phyloP scores from a whole-genome alignment of 2,329 filamentous ascomycete genomes.

The Botryotinia convoluta region DNA sequence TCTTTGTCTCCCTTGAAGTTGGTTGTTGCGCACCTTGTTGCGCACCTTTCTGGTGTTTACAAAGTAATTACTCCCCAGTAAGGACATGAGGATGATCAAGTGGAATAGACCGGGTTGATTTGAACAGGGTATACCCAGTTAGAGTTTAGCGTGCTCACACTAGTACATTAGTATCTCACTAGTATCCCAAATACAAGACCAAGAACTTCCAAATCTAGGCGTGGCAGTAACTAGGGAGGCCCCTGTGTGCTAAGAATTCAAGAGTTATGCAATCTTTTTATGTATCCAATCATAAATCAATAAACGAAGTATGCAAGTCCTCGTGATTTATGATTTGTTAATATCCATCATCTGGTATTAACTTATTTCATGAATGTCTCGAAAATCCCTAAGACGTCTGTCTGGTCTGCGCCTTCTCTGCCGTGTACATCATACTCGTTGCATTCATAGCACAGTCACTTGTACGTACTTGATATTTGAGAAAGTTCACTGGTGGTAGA shows the following conservation, averaged over 20 bases:
- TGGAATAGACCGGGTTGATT: background rate
- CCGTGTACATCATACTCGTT: background rate
- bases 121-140: background rate
- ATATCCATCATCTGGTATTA: background rate
- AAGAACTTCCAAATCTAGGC: background rate
- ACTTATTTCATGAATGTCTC: background rate
- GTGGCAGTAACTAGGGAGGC: background rate
- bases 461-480: no score
- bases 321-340: background rate
- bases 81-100: background rate
- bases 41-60: background rate
- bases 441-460: background rate
- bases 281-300: background rate
- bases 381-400: background rate
- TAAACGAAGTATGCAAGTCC: background rate
- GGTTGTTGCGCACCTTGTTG: background rate
- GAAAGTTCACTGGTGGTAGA: no score
- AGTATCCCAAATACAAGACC: background rate
- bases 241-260: background rate
- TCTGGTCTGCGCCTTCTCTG: background rate
- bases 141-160: background rate
- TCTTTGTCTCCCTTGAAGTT: background rate
- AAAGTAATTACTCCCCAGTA: background rate
- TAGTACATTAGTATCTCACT: background rate
- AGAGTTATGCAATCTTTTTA: background rate